A percentile compares a stretch with the other conserved stretches of the same genome.
Evolutionary conservation across 495 filamentous ascomycete genomes (phyloP).

Genomic region (Talaromyces adpressus): DNA sequence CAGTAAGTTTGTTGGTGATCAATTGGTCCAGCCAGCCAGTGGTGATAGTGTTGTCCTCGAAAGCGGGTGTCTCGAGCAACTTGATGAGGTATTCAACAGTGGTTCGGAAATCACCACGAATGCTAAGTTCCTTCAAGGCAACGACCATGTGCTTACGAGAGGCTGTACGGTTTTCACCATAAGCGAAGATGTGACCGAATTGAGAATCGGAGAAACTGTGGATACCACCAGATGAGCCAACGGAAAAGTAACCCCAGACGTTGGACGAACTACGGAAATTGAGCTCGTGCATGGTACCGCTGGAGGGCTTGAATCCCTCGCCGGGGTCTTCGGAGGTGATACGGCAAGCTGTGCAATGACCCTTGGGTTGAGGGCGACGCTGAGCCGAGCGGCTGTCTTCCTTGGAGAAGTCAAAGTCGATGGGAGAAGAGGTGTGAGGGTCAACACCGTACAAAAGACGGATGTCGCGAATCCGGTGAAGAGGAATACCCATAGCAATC

Average conservation of each 20-base stretch:
- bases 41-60: conserved; percentile 98
- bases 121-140: conserved; percentile 95
- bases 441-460: conserved; percentile 94
- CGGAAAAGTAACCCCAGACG: conserved; percentile 99
- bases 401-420: conserved; percentile 94
- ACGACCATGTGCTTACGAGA: conserved; percentile 99
- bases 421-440: conserved; percentile 73
- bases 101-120: conserved; percentile 97
- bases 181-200: conserved; percentile 99
- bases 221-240: conserved; percentile 91
- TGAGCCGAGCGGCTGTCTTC: conserved; percentile 79
- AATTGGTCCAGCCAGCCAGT: conserved; percentile 99
- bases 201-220: conserved; percentile 99
- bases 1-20: conserved; percentile 95
- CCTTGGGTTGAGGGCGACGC: conserved; percentile 84
- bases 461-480: conserved; percentile 94
- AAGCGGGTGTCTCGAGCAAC: conserved; percentile 94
- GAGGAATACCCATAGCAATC: conserved; percentile 96
- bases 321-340: conserved; percentile 99
- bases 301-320: conserved; percentile 99
- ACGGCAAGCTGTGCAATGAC: conserved; percentile 96
- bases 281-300: conserved; percentile 96
- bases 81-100: conserved; percentile 99
- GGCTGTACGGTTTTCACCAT: conserved; percentile 91
- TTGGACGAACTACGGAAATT: conserved; percentile 99